Evolutionary conservation across 2,329 filamentous ascomycete genomes (phyloP), one percentile per base, ranked within the genome.

Genomic region (Claviceps lovelessii): DNA sequence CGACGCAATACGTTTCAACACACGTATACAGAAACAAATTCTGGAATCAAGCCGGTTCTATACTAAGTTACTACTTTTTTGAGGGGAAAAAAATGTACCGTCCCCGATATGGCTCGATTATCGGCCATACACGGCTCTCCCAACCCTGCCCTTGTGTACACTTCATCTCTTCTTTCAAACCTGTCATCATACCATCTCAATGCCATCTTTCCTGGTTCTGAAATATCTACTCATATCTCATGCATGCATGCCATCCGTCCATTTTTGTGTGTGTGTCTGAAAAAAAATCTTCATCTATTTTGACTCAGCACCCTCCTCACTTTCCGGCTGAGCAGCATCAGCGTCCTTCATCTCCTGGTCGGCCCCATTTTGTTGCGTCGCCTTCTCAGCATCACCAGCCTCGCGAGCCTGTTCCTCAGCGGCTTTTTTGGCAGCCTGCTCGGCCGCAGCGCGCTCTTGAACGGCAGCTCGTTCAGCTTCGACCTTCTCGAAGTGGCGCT

Each of bases 401-500:
- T 79, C 77, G 69, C 74, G 73, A 58, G 75, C 71, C 67, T 78
- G 76, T 66, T 79, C 77, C 63, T 79, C 75, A 56, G 73, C 72
- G 50, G 73, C 75, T 71, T 88, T 86, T 72, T 87, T 88, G 55
- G 86, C 85, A 62, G 85, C 84, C 68, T 82, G 82, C 71, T 88
- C 85, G 59, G 87, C 87, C 56, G 93, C 89, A 53, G 83, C 72
- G 72, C 80, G 85, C 56, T 91, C 88, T 67, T 89, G 81, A 46
- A 84, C 72, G 23, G 85, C 86, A 67, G 87, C 82, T 61, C 90
- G 86, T 73, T 96, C 89, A 58, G 84, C 81, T 72, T 96, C 88
- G 60, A 90, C 75, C 77, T 95, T 95, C 71, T 98, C 93, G 69
- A 91, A 90, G 79, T 95, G 89, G 62, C 91, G 87, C 76, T 95